Base-by-base conservation (phyloP, 148 eudicot species). In the Hydrangea macrophylla region DNA sequence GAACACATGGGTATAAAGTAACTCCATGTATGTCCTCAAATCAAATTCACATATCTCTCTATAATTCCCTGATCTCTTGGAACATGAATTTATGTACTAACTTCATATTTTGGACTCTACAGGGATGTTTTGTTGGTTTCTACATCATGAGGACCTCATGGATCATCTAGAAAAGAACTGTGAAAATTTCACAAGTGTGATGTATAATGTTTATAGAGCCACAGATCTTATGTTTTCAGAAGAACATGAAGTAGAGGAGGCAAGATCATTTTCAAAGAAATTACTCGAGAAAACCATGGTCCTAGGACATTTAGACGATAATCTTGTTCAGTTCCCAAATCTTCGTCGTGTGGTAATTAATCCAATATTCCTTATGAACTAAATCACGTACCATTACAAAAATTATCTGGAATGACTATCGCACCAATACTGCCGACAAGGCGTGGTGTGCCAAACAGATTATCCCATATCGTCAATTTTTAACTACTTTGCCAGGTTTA, bases 111-210 rank as follows among this genome's bases (percentile, higher is more conserved):
- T 48, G 9, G 17, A 31, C n/a, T 55, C 30, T 71, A 45, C 55
- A 84, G 85, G 78, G 55, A 70, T 15, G 54, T 70, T 84, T 64
- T 80, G 88, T 68, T 73, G 84, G 83, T 78, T 81, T 56, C 70
- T 84, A 3, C 9, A 50, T 53, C 70, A 78, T 25, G 56, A 58
- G 23, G 60, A 67, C 33, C 55, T 70, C 18, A 4, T 67, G 54
- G 42, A 9, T 24, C 55, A 78, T 64, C 56, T 76, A 31, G 79
- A 81, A 66, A 23, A 65, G n/a, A 78, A 84, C 33, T 22, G 20
- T 25, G 53, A 76, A 12, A 28, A 73, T 24, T 64, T 54, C 35
- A 28, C 58, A 13, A 73, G 72, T 54, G 26, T 55, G 53, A 18
- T 81, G 67, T 73, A 72, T 51, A 62, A n/a, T 63, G 74, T 84